These are phyloP conservation scores for Coemansia sp. DNA, from an alignment of 192 early-diverging fungal genomes.

Conservation along the genomic window DNA sequence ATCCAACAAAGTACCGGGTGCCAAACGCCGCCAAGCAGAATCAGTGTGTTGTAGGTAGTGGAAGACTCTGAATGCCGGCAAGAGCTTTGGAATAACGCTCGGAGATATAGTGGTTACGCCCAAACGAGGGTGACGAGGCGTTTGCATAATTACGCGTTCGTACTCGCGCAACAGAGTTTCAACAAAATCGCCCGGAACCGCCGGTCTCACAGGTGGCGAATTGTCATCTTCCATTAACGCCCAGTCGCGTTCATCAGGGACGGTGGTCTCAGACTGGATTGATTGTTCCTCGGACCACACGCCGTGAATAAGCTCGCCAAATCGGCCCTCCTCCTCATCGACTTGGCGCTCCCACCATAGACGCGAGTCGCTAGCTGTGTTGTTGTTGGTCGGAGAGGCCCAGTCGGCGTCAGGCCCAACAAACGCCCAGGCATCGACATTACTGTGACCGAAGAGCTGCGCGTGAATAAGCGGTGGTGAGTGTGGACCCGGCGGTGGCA, in stretches of 20 bases:
- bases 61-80: constrained; percentile 66
- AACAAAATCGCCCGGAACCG: constrained; percentile 42
- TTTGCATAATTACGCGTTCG: constrained; percentile 30
- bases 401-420: constrained; percentile 47
- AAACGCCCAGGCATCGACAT: constrained; percentile 71
- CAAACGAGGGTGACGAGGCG: constrained; percentile 18
- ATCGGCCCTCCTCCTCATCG: constrained; percentile 42
- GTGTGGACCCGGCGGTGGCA: constrained; percentile 14
- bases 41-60: constrained; percentile 37
- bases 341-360: constrained; percentile 46
- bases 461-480: constrained; percentile 39
- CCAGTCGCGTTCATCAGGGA: constrained; percentile 23
- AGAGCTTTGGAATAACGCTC: constrained; percentile 66
- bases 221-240: constrained; percentile 38
- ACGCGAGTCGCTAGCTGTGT: constrained; percentile 5
- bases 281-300: constrained; percentile 24
- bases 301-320: constrained; percentile 40
- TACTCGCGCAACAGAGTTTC: constrained; percentile 40
- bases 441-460: constrained; percentile 77
- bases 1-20: constrained; percentile 43
- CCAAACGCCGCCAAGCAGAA: constrained; percentile 10
- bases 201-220: neutral
- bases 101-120: constrained; percentile 61
- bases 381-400: constrained; percentile 12
- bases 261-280: neutral